Conservation (phyloP, 305 asterid genomes). For the Solanum chacoense region DNA sequence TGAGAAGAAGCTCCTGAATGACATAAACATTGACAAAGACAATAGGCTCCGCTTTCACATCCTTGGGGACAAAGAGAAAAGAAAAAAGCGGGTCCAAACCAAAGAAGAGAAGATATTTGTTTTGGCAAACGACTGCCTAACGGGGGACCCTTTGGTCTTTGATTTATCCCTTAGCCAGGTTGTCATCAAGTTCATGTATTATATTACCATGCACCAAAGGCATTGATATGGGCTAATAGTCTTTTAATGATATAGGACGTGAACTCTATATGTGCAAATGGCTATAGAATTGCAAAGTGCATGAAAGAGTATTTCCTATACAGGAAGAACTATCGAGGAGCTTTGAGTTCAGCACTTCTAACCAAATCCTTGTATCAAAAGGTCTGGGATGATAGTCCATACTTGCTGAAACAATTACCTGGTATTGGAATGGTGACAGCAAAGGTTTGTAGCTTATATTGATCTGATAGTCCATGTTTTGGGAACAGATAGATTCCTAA, state of each 20-base stretch:
- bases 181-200: slow-evolving; percentile 9
- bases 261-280: slow-evolving; percentile 81
- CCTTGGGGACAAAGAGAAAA: slow-evolving; percentile 77
- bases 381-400: slow-evolving; percentile 77
- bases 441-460: slow-evolving; percentile 43
- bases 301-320: slow-evolving; percentile 85
- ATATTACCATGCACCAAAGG: neutral
- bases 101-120: slow-evolving; percentile 94
- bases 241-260: slow-evolving; percentile 43
- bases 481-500: neutral
- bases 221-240: neutral
- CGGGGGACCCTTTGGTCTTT: slow-evolving; percentile 84
- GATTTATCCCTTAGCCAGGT: slow-evolving; percentile 97
- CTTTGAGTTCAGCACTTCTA: slow-evolving; percentile 52
- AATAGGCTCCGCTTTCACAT: slow-evolving; percentile 85
- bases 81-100: slow-evolving; percentile 82
- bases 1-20: slow-evolving; percentile 86
- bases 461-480: neutral
- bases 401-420: slow-evolving; percentile 89
- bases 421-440: slow-evolving; percentile 99
- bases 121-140: slow-evolving; percentile 89
- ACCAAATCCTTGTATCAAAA: slow-evolving; percentile 63
- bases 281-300: slow-evolving; percentile 91
- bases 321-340: slow-evolving; percentile 76
- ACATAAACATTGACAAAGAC: slow-evolving; percentile 79